Evolutionary conservation across 2,329 filamentous ascomycete species (phyloP), one percentile per base, ranked within the genome.

Genomic region (Sordariomycetes sp.): DNA sequence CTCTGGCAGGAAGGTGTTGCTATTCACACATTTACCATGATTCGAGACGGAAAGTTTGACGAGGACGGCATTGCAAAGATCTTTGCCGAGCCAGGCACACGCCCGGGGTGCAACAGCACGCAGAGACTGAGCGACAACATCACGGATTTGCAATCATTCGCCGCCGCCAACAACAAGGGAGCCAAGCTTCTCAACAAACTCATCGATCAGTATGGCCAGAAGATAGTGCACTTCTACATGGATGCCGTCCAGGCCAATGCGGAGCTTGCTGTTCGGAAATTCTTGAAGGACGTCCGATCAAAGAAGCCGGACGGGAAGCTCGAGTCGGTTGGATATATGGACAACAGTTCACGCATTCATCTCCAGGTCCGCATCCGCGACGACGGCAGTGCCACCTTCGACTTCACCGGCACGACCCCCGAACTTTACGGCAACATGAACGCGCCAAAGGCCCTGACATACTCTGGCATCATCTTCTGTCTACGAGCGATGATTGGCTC

Each of bases 81-180:
- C 1, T 64, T 93, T 5, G 75, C 84, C 35, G 82, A 87, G 42
- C 86, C 86, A 0, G 82, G 82, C 0, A 66, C 80, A 45, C 77
- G 82, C 43, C 75, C 78, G 0, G 86, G 82, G 2, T 92, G 84
- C 58, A 79, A 74, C 35, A 85, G 85, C 3, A 88, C 86, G 1
- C 66, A 86, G 28, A 86, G 84, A 50, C 64, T 92, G 2, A 76
- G 74, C 8, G 86, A 94, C 54, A 93, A 93, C 50, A 67, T 93
- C 43, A 88, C 86, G 33, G 86, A 93, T 50, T 66, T 94, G 25
- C 87, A 88, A 54, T 86, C 86, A 0, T 86, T 92, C 51, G 80
- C 92, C 11, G 85, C 86, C 0, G 85, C 86, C 10, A 93, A 93
- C 48, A 80, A 86, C 47, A 87, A 87, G 46, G 86, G 86, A 6